Conservation (phyloP, 225 moss, liverwort and hornwort genomes). For the Straminergon stramineum region DNA sequence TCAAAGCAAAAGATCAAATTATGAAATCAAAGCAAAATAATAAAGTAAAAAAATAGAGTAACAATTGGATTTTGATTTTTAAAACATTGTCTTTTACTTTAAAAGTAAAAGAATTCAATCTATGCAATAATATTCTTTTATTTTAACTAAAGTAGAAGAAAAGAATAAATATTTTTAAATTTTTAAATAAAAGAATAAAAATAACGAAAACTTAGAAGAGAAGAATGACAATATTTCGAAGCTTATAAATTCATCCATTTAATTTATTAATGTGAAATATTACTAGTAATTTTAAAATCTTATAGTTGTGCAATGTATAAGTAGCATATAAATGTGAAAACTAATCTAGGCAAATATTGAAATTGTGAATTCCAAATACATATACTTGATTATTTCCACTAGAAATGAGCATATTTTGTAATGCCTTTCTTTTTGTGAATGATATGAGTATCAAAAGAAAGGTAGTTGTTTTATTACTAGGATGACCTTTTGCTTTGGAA, state of each 20-base stretch:
- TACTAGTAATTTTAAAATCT: too few species aligned
- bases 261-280: background rate
- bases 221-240: background rate
- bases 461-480: background rate
- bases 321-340: background rate
- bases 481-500: background rate
- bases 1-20: background rate
- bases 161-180: background rate
- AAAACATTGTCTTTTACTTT: background rate
- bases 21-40: background rate
- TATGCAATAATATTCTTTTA: background rate
- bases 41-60: background rate
- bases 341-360: background rate
- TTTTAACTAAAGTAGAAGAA: background rate
- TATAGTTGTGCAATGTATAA: background rate
- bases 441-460: background rate
- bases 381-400: background rate
- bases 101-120: background rate
- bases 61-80: background rate
- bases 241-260: background rate
- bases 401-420: background rate
- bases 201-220: background rate
- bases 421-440: background rate
- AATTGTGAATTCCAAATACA: background rate
- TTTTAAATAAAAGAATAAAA: background rate